Conservation (phyloP, 1,139 yeast species). For the Geotrichum europaeum region DNA sequence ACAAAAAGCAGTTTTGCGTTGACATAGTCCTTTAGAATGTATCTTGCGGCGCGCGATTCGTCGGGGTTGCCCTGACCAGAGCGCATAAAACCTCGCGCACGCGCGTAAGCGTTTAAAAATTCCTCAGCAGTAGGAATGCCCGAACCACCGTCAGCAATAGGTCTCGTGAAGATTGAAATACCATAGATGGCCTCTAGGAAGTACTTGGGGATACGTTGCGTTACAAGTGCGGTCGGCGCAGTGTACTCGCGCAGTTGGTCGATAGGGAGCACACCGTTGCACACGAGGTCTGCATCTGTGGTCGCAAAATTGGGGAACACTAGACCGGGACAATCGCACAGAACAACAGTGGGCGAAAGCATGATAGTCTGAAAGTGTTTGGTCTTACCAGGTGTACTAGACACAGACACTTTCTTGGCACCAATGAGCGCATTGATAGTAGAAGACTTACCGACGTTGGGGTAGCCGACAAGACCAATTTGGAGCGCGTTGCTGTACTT, state of each 20-base stretch:
- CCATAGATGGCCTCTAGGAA: constrained; percentile 91
- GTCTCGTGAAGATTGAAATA: constrained; percentile 72
- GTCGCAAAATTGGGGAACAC: constrained; percentile 98
- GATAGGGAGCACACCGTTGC: constrained; percentile 96
- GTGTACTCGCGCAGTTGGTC: constrained; percentile 92
- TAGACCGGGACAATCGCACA: constrained; percentile 98
- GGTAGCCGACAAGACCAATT: constrained; percentile 92
- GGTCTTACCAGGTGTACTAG: constrained; percentile 98
- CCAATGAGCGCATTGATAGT: constrained; percentile 95
- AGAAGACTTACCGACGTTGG: constrained; percentile 91
- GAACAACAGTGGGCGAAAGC: constrained; percentile 70
- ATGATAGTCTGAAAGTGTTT: constrained; percentile 97
- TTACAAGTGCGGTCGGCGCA: constrained; percentile 84
- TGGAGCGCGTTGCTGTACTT: constrained; percentile 46
- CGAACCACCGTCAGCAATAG: constrained; percentile 79
- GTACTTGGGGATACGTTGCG: constrained; percentile 82
- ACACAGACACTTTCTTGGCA: constrained; percentile 92
- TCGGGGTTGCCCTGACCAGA: constrained; percentile 98
- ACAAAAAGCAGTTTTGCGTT: constrained; percentile 82
- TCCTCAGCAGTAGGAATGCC: constrained; percentile 89
- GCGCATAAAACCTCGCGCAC: constrained; percentile 90
- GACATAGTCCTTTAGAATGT: constrained; percentile 88
- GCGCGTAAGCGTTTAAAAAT: constrained; percentile 82
- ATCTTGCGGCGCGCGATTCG: constrained; percentile 91
- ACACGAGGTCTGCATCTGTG: constrained; percentile 92